Conservation (phyloP, 768 basidiomycete genomes). For the Trametes cinnabarina region DNA sequence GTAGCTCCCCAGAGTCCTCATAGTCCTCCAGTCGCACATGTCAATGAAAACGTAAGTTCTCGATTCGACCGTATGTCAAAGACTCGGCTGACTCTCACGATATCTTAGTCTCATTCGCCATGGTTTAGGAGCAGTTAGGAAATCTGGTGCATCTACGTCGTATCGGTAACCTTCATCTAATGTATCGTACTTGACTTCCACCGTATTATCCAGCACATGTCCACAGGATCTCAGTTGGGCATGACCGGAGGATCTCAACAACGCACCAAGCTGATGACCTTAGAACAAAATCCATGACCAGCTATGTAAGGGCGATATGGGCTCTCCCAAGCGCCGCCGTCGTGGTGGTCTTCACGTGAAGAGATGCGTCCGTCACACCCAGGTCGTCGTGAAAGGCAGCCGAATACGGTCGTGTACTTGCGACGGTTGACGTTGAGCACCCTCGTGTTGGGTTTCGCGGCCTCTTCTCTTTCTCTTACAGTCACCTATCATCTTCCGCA, state of each 20-base stretch:
- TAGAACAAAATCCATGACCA: no score
- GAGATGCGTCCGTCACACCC: neutral
- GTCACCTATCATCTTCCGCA: neutral
- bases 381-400: neutral
- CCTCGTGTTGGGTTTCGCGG: neutral
- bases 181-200: neutral
- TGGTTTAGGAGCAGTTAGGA: neutral
- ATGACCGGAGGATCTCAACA: no score
- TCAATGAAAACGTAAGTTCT: slow-evolving; percentile 1
- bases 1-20: slow-evolving; percentile 3
- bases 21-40: slow-evolving; percentile 5
- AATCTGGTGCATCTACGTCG: neutral
- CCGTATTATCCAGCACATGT: no score
- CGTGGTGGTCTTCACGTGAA: slow-evolving; percentile 3
- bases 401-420: neutral
- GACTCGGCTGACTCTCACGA: neutral
- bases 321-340: no score
- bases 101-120: neutral
- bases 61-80: neutral
- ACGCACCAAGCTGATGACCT: no score
- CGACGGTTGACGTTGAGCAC: neutral
- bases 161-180: neutral
- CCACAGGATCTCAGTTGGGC: no score
- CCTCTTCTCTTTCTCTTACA: neutral
- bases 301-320: no score